Base-by-base conservation (phyloP, 768 basidiomycete genomes). In the Clavulina sp. region DNA sequence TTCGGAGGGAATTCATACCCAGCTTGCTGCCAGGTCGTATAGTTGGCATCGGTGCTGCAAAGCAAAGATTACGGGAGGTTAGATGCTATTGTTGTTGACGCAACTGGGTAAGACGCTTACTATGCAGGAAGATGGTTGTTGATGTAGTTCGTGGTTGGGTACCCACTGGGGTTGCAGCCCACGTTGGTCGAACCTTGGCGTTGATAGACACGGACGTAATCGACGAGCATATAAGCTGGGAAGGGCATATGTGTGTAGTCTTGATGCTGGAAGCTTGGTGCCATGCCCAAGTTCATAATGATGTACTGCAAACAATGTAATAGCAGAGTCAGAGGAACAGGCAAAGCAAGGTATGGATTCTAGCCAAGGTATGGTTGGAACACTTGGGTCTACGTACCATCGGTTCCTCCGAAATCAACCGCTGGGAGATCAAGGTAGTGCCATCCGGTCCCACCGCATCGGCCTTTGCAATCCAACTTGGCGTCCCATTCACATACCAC, bases 201-300 rank as follows among this genome's bases (percentile, higher is more conserved):
- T 67, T 95, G 91, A 58, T 88, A 87, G 49, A 92, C 73, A 33
- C 88, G 78, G 23, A 99, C 74, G 58, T 95, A 96, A 64, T 96
- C 93, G 56, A 97, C 66, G 54, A 74, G 76, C 84, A 93, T 84
- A 54, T 73, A 67, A 4, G 74, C 70, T 0, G 92, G 93, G 71
- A 89, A 93, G 44, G 63, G 59, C 50, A 96, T 68, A 60, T 86
- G 68, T 57, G 68, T 69, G 60, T 71, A 88, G 64, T 91, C 80
- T 52, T 77, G 76, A 47, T 63, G 57, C 60, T 89, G 84, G 71
- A 92, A 89, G 36, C 71, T 70, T 2, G 78, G 73, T 28, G 86
- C 74, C 68, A 91, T 75, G 53, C 86, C 87, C 50, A 91, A 66
- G 64, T 89, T 97, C 62, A 96, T 57, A 57, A 97, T 78, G 50